Percentiles rank a stretch among this genome's conserved stretches.
Conservation (phyloP, 2,329 filamentous ascomycete species). For the Sclerotinia spermophila region DNA sequence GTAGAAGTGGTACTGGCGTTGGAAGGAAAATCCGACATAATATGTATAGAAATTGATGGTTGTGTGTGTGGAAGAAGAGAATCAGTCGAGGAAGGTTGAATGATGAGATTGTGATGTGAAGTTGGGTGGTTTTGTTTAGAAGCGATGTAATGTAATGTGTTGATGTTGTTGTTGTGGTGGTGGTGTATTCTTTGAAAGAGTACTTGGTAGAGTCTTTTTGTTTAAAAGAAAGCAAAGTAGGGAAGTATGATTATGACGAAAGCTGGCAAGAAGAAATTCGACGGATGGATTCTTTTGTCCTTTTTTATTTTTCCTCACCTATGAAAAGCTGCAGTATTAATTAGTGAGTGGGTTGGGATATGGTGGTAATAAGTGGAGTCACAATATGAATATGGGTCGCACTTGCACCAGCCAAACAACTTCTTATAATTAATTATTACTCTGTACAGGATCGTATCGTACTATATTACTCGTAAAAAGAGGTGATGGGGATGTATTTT, state of each 20-base stretch:
- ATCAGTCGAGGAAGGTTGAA: not conserved
- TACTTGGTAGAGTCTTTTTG: not conserved
- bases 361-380: not conserved
- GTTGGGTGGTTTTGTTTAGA: not conserved
- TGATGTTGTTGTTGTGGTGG: not conserved
- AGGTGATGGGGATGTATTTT: not conserved
- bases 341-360: not conserved
- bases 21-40: slow-evolving; percentile 17
- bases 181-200: not conserved
- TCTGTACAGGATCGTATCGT: too few species aligned
- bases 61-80: not conserved
- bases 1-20: slow-evolving; percentile 9
- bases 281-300: not conserved
- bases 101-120: not conserved
- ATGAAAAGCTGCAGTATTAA: slow-evolving; percentile 6
- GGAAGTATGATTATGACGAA: slow-evolving; percentile 9
- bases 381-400: not conserved
- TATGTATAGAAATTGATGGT: not conserved
- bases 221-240: not conserved
- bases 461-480: too few species aligned
- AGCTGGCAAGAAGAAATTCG: not conserved
- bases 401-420: not conserved
- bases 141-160: not conserved
- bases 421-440: not conserved
- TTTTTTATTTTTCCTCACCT: slow-evolving; percentile 1